Base-by-base conservation (phyloP, 2,329 filamentous ascomycete genomes). In the Zarea fungicola region DNA sequence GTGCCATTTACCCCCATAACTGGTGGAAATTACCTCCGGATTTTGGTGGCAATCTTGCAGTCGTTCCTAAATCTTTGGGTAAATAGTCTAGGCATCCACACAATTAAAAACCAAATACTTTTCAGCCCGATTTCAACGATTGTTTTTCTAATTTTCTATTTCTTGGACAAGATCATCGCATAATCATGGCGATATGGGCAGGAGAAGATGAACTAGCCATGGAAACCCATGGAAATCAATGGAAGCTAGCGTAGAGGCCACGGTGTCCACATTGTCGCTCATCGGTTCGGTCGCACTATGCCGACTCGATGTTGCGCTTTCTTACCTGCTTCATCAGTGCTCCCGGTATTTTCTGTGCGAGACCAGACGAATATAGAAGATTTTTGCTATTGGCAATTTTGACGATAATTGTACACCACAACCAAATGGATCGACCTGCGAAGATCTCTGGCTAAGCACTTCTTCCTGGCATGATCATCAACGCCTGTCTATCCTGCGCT, bases 261-360 rank as follows among this genome's bases (percentile, higher is more conserved):
- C 26, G 28, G 25, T 31, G 5, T 36, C 18, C 29, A 35, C 42
- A 35, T 4, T 2, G 1, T 58, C 53, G 36, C 47, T 54, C 23
- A 0, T 42, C 1, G 23, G 35, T n/a, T 23, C 11, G 23, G n/a
- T 37, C 6, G 35, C 6, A 37, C 35, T 22, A 21, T 21, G 19
- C 35, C 35, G 11, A 37, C n/a, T n/a, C n/a, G n/a, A n/a, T n/a
- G n/a, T n/a, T n/a, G n/a, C n/a, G n/a, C n/a, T n/a, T n/a, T n/a
- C n/a, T n/a, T n/a, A n/a, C n/a, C n/a, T n/a, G n/a, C n/a, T n/a
- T n/a, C 35, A 36, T 18, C n/a, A 7, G 5, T 36, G 34, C 16
- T 21, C 16, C 34, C 14, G n/a, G 7, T 36, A 36, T 3, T 36
- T 21, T 16, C 34, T 21, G 34, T 21, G 34, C 16, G 16, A 36